Conservation (phyloP, 2,329 filamentous ascomycete genomes). For the Aspergillus ochraceus region DNA sequence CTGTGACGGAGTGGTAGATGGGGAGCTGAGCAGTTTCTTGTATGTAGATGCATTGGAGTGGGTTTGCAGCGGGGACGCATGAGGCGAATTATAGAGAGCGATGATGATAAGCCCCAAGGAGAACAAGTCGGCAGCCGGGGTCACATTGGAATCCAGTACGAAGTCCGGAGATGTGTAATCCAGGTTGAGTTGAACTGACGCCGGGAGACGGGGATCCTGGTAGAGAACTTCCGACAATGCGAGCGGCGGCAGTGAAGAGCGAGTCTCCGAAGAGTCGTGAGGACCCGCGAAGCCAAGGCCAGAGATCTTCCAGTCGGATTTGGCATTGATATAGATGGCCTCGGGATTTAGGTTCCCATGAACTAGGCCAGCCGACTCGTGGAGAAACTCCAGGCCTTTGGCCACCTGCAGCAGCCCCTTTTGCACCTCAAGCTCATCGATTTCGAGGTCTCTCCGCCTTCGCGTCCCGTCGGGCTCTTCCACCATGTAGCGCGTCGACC, state of each 20-base stretch:
- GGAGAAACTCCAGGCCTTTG: slow-evolving; percentile 91
- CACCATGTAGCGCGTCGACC: slow-evolving; percentile 75
- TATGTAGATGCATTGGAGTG: slow-evolving; percentile 81
- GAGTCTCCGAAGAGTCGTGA: slow-evolving; percentile 70
- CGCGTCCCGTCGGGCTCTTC: slow-evolving; percentile 74
- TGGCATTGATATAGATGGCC: slow-evolving; percentile 88
- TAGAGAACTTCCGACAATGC: slow-evolving; percentile 81
- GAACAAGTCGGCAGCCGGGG: slow-evolving; percentile 85
- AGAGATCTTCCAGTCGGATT: slow-evolving; percentile 98
- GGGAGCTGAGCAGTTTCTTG: slow-evolving; percentile 77
- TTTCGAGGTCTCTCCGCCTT: slow-evolving; percentile 78
- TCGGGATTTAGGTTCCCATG: slow-evolving; percentile 95
- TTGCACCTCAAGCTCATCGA: slow-evolving; percentile 96
- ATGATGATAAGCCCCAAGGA: slow-evolving; percentile 86
- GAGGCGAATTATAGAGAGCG: slow-evolving; percentile 91
- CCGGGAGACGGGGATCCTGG: slow-evolving; percentile 79
- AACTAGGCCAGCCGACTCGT: slow-evolving; percentile 90
- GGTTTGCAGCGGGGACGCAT: slow-evolving; percentile 79
- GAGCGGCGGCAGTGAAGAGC: slow-evolving; percentile 75
- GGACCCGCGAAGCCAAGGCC: slow-evolving; percentile 89
- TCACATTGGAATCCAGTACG: slow-evolving; percentile 85
- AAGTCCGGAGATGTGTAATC: slow-evolving; percentile 96
- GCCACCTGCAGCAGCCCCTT: slow-evolving; percentile 91
- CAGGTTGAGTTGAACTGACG: slow-evolving; percentile 80
- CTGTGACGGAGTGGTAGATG: slow-evolving; percentile 74